Conservation (phyloP, 768 basidiomycete genomes). For the Scleroderma citrinum region DNA sequence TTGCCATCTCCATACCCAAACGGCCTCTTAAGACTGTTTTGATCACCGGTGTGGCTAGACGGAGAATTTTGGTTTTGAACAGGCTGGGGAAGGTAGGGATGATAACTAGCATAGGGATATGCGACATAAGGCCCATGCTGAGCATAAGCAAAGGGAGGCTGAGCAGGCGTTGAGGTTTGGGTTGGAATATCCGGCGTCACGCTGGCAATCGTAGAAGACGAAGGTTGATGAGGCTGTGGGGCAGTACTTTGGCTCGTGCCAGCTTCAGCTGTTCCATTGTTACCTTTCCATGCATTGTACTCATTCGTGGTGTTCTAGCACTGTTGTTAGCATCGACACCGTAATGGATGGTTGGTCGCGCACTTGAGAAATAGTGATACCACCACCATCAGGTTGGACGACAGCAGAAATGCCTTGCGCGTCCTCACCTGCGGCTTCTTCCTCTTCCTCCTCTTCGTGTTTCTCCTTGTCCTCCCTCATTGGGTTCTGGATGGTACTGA, state of each 20-base stretch:
- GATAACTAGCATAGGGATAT: conserved; percentile 31
- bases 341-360: conserved; percentile 1
- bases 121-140: conserved; percentile 29
- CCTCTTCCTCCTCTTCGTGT: conserved; percentile 29
- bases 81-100: conserved; percentile 28
- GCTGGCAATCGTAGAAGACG: conserved; percentile 15
- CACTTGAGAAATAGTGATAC: conserved; percentile 23
- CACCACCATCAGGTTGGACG: conserved; percentile 18
- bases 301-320: conserved; percentile 43
- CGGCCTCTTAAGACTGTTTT: conserved; percentile 23
- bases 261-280: conserved; percentile 37
- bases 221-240: conserved; percentile 18
- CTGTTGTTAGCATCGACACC: conserved; percentile 5
- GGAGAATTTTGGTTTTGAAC: conserved; percentile 17
- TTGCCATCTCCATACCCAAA: conserved; percentile 22
- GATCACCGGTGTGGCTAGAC: conserved; percentile 16
- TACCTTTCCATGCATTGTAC: conserved; percentile 61
- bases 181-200: conserved; percentile 14
- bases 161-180: conserved; percentile 18
- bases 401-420: conserved; percentile 15
- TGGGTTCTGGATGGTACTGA: conserved; percentile 49
- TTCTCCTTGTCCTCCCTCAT: conserved; percentile 31
- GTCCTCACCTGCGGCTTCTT: conserved; percentile 29
- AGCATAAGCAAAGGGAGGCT: conserved; percentile 26
- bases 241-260: conserved; percentile 18